phyloP scores from a whole-genome alignment of 257 asterid species.

The Salvia hispanica region DNA sequence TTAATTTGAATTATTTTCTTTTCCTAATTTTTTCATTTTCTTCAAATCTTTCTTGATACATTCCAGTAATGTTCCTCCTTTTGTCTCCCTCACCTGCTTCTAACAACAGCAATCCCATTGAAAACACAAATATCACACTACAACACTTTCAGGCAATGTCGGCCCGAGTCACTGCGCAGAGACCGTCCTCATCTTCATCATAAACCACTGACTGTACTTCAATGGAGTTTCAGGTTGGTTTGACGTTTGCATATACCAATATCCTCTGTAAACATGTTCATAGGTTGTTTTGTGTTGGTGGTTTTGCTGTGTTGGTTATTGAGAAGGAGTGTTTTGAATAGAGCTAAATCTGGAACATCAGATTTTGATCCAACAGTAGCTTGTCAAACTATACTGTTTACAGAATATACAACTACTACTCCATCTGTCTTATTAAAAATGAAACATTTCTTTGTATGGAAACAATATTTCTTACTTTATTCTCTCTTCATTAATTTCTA shows the following conservation, averaged over 20 bases:
- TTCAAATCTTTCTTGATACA: constrained; percentile 13
- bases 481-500: no score
- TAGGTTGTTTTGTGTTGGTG: constrained; percentile 25
- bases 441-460: no score
- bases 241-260: constrained; percentile 33
- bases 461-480: no score
- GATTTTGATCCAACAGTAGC: neutral
- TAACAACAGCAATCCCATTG: constrained; percentile 3
- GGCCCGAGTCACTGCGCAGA: constrained; percentile 16
- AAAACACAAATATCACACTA: no score
- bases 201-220: constrained; percentile 21
- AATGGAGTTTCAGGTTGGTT: constrained; percentile 26
- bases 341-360: constrained; percentile 19
- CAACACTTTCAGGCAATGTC: constrained; percentile 30
- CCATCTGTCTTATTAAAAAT: no score
- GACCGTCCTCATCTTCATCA: constrained; percentile 6
- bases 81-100: constrained; percentile 24
- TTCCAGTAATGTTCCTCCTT: constrained; percentile 8
- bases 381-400: no score
- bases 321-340: constrained; percentile 27
- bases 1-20: no score
- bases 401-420: no score
- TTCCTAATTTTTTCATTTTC: neutral
- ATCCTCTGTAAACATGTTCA: neutral
- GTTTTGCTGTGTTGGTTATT: constrained; percentile 24